Base-by-base conservation (phyloP, 768 basidiomycete species). In the Boletellus emodensis region DNA sequence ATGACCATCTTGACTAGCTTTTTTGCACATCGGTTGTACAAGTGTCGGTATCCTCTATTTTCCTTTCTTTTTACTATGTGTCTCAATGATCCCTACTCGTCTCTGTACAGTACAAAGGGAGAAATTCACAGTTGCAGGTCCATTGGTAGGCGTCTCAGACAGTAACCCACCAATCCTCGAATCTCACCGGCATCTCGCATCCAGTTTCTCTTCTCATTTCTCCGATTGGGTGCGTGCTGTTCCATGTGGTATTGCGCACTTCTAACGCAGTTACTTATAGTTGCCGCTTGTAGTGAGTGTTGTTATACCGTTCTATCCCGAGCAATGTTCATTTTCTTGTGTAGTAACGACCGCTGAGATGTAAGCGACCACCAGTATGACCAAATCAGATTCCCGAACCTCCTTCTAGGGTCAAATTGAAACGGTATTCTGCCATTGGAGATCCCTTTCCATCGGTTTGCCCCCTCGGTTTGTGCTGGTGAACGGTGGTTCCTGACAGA, bases 1-100 rank as follows among this genome's bases (percentile, higher is more conserved):
- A 58, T 11, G 8, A 12, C 24, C 9, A 10, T 22, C 6, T 36
- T 13, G 24, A 33, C 35, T n/a, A 64, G 62, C 33, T 66, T 61
- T 48, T 63, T 66, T 41, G 53, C 52, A 13, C 42, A 63, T 42
- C 61, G 62, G 22, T 65, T 64, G 53, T 58, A 65, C 40, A 52
- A 38, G 54, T 36, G 62, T 63, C 13, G 2, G 59, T 57, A 35
- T 36, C 18, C 2, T 30, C 4, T 18, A 4, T 7, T 26, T 26
- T 26, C 24, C n/a, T 8, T 26, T 14, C 32, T 47, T 12, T n/a
- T 2, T 37, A 32, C 15, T 33, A 9, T 8, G n/a, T 2, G 3
- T 34, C 15, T n/a, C 12, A 28, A 12, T 34, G 13, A 36, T 4
- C 20, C 36, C 50, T 8, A 45, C 33, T 4, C 6, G 28, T 9